Percentiles rank a stretch among this genome's conserved stretches.
Evolutionary conservation across 768 basidiomycete species (phyloP).

Genomic region (Amanita brunnescens): DNA sequence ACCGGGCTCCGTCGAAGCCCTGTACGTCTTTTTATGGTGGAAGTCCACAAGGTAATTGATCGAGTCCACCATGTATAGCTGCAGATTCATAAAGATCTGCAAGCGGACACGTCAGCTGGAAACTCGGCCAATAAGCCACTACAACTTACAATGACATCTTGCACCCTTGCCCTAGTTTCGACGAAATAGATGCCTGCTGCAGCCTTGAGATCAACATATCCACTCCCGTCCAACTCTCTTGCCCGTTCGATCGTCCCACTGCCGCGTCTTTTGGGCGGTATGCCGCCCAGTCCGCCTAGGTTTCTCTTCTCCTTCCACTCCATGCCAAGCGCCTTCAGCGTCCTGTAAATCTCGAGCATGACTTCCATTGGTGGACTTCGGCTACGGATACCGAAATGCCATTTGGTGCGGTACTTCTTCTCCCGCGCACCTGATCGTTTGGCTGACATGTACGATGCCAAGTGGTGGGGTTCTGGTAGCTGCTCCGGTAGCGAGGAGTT

Average conservation of each 20-base stretch:
- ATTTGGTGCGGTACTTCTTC: conserved; percentile 76
- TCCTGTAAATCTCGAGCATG: conserved; percentile 96
- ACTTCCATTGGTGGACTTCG: conserved; percentile 97
- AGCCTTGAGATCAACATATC: conserved; percentile 54
- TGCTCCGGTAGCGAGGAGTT: conserved; percentile 78
- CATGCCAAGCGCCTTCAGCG: conserved; percentile 84
- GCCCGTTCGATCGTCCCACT: conserved; percentile 53
- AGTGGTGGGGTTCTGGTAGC: conserved; percentile 52
- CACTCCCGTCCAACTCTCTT: conserved; percentile 49
- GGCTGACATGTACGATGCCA: conserved; percentile 57
- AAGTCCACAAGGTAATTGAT: conserved; percentile 98
- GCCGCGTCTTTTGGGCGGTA: conserved; percentile 26
- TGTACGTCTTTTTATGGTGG: conserved; percentile 93
- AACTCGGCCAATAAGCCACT: background rate
- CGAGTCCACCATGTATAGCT: conserved; percentile 93
- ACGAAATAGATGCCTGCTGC: conserved; percentile 85
- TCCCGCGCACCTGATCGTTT: conserved; percentile 39
- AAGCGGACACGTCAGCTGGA: background rate
- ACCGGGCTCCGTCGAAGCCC: conserved; percentile 55
- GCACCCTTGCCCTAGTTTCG: conserved; percentile 83
- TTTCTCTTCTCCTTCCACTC: conserved; percentile 94
- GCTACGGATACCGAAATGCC: conserved; percentile 98
- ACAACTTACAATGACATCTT: conserved; percentile 82
- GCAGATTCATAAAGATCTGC: conserved; percentile 93
- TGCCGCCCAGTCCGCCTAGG: conserved; percentile 61